Base-by-base conservation (phyloP, 192 early-diverging fungal genomes). In the Coemansia pectinata region DNA sequence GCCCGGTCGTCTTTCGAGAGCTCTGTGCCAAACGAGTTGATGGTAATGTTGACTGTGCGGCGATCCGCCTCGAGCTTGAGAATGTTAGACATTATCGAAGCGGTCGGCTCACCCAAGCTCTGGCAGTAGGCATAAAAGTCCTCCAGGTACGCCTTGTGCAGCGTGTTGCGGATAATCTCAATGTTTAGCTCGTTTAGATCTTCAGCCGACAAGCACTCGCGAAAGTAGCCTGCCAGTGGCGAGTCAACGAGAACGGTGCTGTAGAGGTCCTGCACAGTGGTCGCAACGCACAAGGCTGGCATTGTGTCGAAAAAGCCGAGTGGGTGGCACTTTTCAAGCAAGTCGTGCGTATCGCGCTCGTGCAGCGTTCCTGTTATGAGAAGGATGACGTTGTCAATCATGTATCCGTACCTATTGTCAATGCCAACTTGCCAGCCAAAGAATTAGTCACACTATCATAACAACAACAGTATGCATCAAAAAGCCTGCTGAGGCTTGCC, bases 131-230 rank as follows among this genome's bases (percentile, higher is more conserved):
- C 71, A 82, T 97, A 93, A 81, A 98, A 99, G 80, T 99, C 98
- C 83, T 99, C 96, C 70, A 99, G 78, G 66, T 99, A 99, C 14
- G 97, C 95, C 81, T 98, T 97, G 87, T 98, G 95, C 41, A 99
- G 88, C 2, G 95, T 98, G 86, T 98, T 99, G 69, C 98, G 90
- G 76, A 99, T 99, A 63, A 99, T 98, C 76, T 99, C 98, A 86
- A 99, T 99, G 84, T 99, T 98, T 78, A 99, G 88, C 85, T 99
- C 98, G 76, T 99, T 96, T 66, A 99, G 82, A 78, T 99, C 98
- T 70, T 97, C 92, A 40, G 96, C 97, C 14, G 92, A 94, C 29
- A 99, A 83, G 66, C 95, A 98, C 76, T 99, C 94, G 69, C 92
- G 90, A 80, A 99, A 99, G 75, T 99, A 99, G 59, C 95, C 93